Evolutionary conservation across 2,329 filamentous ascomycete species (phyloP).

Genomic region (Aspergillus intermedius): DNA sequence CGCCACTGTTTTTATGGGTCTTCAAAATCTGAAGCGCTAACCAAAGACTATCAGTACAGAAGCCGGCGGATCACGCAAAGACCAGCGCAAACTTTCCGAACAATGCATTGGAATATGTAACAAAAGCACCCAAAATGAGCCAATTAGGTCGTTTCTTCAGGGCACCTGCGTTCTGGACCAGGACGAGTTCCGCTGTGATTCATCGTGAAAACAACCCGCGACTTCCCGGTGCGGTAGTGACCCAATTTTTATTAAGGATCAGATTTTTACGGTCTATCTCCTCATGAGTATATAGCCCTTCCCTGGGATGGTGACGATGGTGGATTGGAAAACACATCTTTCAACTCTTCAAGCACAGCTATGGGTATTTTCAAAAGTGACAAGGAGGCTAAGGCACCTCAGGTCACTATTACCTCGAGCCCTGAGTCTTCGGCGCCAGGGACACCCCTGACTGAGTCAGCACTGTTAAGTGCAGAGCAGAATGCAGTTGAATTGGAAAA

Average conservation of each 20-base stretch:
- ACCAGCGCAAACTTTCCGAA: neutral
- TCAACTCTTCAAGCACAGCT: neutral
- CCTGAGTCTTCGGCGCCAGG: neutral
- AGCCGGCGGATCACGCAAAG: neutral
- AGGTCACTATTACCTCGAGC: neutral
- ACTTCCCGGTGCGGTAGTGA: neutral
- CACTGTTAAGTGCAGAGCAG: neutral
- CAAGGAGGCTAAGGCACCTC: neutral
- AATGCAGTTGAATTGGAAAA: neutral
- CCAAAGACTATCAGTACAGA: neutral
- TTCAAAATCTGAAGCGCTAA: neutral
- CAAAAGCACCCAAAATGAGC: neutral
- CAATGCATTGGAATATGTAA: neutral
- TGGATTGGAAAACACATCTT: neutral
- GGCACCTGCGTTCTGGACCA: neutral
- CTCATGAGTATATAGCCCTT: neutral
- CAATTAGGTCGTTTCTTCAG: neutral
- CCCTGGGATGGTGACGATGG: neutral
- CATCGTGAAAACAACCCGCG: neutral
- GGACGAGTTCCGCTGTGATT: neutral
- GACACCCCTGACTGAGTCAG: neutral
- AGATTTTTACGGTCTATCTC: neutral
- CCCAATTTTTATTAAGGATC: neutral
- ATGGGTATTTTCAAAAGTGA: neutral
- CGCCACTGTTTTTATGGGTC: neutral